phyloP scores from a whole-genome alignment of 2,329 filamentous ascomycete genomes.

The Stromatinia cepivora region DNA sequence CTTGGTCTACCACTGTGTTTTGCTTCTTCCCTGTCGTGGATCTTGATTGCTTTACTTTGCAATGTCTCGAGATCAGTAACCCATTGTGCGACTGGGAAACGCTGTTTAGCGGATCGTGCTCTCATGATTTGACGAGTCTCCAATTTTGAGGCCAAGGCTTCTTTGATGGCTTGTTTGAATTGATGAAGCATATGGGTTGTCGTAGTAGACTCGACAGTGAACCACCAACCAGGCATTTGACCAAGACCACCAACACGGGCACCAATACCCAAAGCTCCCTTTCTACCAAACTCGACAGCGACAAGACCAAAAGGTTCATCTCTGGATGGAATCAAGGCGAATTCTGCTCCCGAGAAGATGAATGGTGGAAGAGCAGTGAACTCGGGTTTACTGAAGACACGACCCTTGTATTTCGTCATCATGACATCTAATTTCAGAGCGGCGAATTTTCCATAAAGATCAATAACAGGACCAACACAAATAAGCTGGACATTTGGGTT shows the following conservation, averaged over 20 bases:
- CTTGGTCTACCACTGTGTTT: constrained; percentile 22
- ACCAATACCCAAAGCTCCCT: constrained; percentile 66
- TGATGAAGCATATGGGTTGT: constrained; percentile 64
- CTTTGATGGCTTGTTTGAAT: constrained; percentile 64
- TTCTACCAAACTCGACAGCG: constrained; percentile 67
- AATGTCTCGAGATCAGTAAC: constrained; percentile 63
- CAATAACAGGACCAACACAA: constrained; percentile 64
- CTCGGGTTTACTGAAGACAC: constrained; percentile 67
- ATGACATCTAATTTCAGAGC: constrained; percentile 63
- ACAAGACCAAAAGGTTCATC: constrained; percentile 70
- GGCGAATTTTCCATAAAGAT: constrained; percentile 67
- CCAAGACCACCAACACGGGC: constrained; percentile 65
- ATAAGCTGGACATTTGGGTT: constrained; percentile 62
- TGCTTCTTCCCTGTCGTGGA: constrained; percentile 21
- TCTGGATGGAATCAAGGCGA: constrained; percentile 66
- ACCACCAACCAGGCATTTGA: constrained; percentile 74
- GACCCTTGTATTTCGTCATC: constrained; percentile 62
- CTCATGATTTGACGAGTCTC: constrained; percentile 62
- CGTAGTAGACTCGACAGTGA: constrained; percentile 64
- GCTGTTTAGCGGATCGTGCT: constrained; percentile 62
- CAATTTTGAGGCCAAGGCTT: constrained; percentile 57
- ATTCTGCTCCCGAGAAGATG: constrained; percentile 68
- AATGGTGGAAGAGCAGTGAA: constrained; percentile 67
- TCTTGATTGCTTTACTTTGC: constrained; percentile 58
- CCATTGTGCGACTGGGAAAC: constrained; percentile 68